Evolutionary conservation across 768 basidiomycete genomes (phyloP).

Genomic region (Boletus subparvulus): DNA sequence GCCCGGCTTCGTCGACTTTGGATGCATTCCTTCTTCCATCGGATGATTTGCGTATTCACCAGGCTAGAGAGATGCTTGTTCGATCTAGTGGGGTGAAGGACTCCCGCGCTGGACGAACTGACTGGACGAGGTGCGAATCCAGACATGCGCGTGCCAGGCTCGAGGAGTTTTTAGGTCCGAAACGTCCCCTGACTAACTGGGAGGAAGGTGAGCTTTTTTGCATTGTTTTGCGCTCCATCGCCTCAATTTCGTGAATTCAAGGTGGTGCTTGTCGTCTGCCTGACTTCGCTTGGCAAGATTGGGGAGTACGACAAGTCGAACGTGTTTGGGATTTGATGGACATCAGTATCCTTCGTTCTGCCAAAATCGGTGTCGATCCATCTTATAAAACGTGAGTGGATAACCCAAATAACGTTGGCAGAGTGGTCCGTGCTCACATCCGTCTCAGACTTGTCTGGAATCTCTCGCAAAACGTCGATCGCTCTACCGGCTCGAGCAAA

Average conservation of each 20-base stretch:
- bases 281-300: slow-evolving; percentile 92
- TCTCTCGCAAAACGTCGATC: slow-evolving; percentile 93
- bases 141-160: slow-evolving; percentile 85
- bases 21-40: slow-evolving; percentile 90
- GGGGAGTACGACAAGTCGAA: slow-evolving; percentile 91
- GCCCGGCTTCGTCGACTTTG: slow-evolving; percentile 85
- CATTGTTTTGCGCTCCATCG: neutral
- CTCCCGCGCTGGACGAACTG: slow-evolving; percentile 69
- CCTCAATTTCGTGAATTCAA: slow-evolving; percentile 25
- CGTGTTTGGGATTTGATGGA: slow-evolving; percentile 96
- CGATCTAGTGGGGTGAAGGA: slow-evolving; percentile 65
- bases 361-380: slow-evolving; percentile 78
- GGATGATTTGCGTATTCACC: slow-evolving; percentile 89
- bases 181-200: slow-evolving; percentile 90
- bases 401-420: neutral
- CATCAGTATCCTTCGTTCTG: slow-evolving; percentile 80
- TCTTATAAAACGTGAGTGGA: slow-evolving; percentile 80
- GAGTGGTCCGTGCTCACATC: slow-evolving; percentile 1
- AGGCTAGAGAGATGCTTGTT: slow-evolving; percentile 82
- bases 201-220: slow-evolving; percentile 66
- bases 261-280: slow-evolving; percentile 82
- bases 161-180: slow-evolving; percentile 78
- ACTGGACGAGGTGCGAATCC: slow-evolving; percentile 92
- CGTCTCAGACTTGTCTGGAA: slow-evolving; percentile 83
- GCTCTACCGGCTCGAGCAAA: slow-evolving; percentile 77